These are phyloP conservation scores for Saccharomycopsis fermentans DNA, from an alignment of 805 yeast species.

Conservation along the genomic window DNA sequence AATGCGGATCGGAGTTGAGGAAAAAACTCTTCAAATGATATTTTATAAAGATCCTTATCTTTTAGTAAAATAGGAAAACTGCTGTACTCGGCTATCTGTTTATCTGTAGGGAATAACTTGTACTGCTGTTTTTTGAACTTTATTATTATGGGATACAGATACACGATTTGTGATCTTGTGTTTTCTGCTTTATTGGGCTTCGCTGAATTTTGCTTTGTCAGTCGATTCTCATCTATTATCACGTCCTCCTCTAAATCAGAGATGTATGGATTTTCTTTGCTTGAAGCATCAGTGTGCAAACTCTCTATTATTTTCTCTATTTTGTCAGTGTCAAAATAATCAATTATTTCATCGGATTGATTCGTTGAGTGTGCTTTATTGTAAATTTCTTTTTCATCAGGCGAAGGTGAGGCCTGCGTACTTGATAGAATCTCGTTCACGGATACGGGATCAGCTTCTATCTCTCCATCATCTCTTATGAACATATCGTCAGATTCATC, in stretches of 20 bases:
- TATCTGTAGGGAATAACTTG: background rate
- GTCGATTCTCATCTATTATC: background rate
- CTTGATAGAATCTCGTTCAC: background rate
- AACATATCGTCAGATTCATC: background rate
- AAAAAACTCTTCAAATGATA: slow-evolving; percentile 6
- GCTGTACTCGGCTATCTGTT: background rate
- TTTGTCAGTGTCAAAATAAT: background rate
- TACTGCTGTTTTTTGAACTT: background rate
- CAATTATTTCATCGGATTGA: background rate
- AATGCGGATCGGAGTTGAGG: slow-evolving; percentile 2
- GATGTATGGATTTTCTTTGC: background rate
- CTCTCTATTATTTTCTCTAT: background rate
- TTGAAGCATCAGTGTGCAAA: background rate
- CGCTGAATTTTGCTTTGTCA: background rate
- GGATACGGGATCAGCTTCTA: background rate
- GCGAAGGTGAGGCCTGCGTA: background rate
- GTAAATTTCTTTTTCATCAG: background rate
- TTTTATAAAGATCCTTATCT: background rate
- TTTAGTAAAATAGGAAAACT: slow-evolving; percentile 1
- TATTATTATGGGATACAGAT: slow-evolving; percentile 4
- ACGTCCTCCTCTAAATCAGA: background rate
- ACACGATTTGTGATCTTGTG: background rate
- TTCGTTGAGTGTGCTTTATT: background rate
- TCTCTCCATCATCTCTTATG: background rate
- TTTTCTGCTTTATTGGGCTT: background rate